Conservation (phyloP, 192 early-diverging fungal genomes). For the Funneliformis geosporum region DNA sequence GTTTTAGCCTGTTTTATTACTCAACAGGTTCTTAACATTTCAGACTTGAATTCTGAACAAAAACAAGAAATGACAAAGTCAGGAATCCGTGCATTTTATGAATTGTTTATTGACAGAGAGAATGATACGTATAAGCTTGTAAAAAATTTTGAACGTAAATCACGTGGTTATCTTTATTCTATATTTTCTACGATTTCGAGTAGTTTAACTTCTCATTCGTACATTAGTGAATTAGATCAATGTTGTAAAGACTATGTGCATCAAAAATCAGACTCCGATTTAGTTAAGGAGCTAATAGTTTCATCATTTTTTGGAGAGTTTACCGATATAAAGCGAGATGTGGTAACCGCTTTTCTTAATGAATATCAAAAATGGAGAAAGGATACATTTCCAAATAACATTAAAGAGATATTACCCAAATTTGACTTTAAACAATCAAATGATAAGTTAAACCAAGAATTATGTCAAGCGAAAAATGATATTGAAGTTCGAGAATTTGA, state of each 20-base stretch:
- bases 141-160: not conserved
- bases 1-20: not conserved
- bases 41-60: not conserved
- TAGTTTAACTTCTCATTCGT: not conserved
- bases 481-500: not conserved
- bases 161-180: not conserved
- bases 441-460: not conserved
- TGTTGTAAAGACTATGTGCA: not conserved
- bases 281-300: not conserved
- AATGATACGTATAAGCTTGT: not conserved
- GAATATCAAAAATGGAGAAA: not conserved
- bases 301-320: not conserved
- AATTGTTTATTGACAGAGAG: not conserved
- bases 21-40: not conserved
- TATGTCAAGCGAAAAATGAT: not conserved
- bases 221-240: not conserved
- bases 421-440: not conserved
- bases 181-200: not conserved
- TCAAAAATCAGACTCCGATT: not conserved
- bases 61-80: not conserved
- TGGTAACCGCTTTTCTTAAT: not conserved
- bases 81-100: not conserved
- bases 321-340: not conserved
- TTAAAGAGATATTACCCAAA: not conserved
- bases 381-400: not conserved